Evolutionary conservation across 495 filamentous ascomycete genomes (phyloP), one percentile per base, ranked within the genome.

Genomic region (Penicillium alfredii): DNA sequence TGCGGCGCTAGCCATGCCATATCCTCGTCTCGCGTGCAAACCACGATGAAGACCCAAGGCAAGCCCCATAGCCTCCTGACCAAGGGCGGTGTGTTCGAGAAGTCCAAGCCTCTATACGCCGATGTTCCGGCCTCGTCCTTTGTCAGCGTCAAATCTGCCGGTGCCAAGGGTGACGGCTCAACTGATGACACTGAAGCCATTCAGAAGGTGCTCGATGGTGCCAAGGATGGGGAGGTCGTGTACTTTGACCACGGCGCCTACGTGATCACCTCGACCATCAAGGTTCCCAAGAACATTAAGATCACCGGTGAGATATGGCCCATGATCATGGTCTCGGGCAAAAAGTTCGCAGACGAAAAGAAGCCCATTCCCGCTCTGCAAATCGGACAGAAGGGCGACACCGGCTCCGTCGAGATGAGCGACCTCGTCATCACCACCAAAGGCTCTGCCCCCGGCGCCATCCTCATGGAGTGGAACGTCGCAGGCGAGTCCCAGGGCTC

Each of bases 181-280:
- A 73, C 76, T 1, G 77, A 81, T 35, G 77, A 81, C 31, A 75
- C 76, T 7, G 62, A 53, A 4, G 77, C 69, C 19, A 66, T 98
- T 51, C 88, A 98, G 54, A 67, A 71, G 12, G 67, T 83, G 21
- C 71, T 89, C 25, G 71, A 90, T 56, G 74, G 66, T 37, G 79
- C 55, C 49, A 71, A 42, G 12, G 56, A 63, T 21, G 55, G 58
- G 24, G 78, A 89, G 30, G 64, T 96, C 33, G 74, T 95, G 37
- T 97, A 85, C 72, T 93, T 98, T 55, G 86, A 93, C 58, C 84
- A 93, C 51, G 90, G 90, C 31, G 79, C 82, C 16, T 98, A 95
- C 62, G 61, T 94, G 12, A 69, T 98, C 51, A 84, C 84, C 29
- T 73, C 80, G 35, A 96, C 90, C 2, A 64, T 98, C 60, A 79